phyloP scores from a whole-genome alignment of 805 yeast species.

The Nakazawaea ernobii region DNA sequence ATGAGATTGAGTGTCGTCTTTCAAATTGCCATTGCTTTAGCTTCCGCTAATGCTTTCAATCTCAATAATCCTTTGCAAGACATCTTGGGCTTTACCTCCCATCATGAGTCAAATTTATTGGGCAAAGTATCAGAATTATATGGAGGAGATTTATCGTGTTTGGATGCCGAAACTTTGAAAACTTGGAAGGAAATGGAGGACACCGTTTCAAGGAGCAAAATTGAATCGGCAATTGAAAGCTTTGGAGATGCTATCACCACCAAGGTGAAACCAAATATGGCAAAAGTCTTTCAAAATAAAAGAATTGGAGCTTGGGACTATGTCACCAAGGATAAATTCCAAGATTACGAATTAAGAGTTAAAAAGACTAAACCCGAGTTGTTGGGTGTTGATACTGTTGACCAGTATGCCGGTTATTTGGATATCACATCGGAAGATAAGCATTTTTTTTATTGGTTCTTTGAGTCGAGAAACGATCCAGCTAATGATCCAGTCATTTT shows the following conservation, averaged over 20 bases:
- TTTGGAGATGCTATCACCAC: neutral
- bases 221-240: constrained; percentile 11
- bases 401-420: constrained; percentile 81
- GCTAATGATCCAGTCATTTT: constrained; percentile 74
- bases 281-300: neutral
- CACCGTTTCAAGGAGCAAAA: constrained; percentile 9
- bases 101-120: neutral
- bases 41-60: neutral
- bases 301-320: constrained; percentile 1
- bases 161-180: constrained; percentile 20
- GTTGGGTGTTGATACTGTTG: constrained; percentile 76
- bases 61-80: neutral
- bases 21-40: neutral
- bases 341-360: constrained; percentile 52
- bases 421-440: constrained; percentile 77
- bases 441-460: constrained; percentile 79
- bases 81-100: neutral
- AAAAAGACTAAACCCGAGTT: constrained; percentile 53
- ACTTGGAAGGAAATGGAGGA: constrained; percentile 31
- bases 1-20: neutral
- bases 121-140: constrained; percentile 3
- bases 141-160: constrained; percentile 13
- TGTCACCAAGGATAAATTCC: constrained; percentile 21
- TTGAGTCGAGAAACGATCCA: constrained; percentile 89
- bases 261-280: neutral